Evolutionary conservation across 768 basidiomycete species (phyloP).

Genomic region (Russula emetica): DNA sequence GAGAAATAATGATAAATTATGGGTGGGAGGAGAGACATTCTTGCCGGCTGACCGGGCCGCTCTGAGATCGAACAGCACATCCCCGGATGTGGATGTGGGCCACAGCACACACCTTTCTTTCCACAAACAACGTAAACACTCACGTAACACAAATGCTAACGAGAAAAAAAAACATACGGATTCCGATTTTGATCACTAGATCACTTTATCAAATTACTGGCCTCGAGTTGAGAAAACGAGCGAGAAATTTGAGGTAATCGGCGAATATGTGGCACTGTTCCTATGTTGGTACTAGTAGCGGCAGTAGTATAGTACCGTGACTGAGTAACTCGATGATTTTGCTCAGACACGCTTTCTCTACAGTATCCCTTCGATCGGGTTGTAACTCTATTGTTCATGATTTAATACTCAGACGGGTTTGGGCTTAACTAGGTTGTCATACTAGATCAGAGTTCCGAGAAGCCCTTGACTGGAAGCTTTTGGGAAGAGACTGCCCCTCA

Average conservation of each 20-base stretch:
- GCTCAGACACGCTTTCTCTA: neutral
- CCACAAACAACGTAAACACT: no score
- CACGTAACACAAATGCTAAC: no score
- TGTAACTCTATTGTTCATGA: neutral
- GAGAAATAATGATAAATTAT: constrained; percentile 75
- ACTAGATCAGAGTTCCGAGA: neutral
- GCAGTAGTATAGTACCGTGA: no score
- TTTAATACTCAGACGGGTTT: neutral
- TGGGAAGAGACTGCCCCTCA: neutral
- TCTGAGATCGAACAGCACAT: no score
- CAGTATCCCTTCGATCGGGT: neutral
- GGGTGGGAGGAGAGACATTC: constrained; percentile 47
- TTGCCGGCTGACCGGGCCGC: neutral
- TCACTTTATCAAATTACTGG: no score
- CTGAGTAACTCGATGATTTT: neutral
- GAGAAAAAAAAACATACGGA: no score
- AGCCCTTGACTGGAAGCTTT: no score
- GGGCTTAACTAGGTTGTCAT: neutral
- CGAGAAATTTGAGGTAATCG: neutral
- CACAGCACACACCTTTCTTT: no score
- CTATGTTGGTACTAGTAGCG: no score
- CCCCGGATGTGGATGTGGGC: no score
- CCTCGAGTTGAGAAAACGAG: neutral
- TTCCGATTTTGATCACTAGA: no score
- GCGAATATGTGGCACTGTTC: no score